phyloP scores from a whole-genome alignment of 257 asterid genomes.

The Marsdenia floribunda region DNA sequence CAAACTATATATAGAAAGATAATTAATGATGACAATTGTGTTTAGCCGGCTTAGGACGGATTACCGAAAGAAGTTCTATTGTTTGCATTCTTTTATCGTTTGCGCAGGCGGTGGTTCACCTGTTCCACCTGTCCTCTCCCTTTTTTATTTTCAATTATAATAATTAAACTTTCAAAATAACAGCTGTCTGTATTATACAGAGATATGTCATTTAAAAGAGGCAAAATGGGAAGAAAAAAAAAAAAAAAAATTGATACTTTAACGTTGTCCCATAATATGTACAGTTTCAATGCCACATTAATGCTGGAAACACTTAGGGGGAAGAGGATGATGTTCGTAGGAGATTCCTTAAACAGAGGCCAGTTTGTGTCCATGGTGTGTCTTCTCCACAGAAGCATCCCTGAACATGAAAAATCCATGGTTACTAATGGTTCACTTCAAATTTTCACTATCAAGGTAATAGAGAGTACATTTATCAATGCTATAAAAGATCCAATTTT shows the following conservation, averaged over 20 bases:
- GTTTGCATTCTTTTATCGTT: not conserved
- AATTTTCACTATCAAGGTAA: conserved; percentile 71
- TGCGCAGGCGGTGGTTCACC: conserved; percentile 7
- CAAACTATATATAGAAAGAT: no score
- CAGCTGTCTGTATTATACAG: no score
- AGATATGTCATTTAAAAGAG: no score
- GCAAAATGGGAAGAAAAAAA: no score
- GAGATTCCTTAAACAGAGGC: conserved; percentile 75
- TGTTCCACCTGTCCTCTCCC: conserved; percentile 7
- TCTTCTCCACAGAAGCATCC: conserved; percentile 53
- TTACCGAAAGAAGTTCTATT: not conserved
- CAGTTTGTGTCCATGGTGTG: conserved; percentile 70
- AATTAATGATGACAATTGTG: not conserved
- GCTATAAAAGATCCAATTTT: not conserved
- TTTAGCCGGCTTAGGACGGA: conserved; percentile 1
- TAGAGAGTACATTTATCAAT: not conserved
- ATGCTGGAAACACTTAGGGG: conserved; percentile 67
- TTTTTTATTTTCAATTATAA: not conserved
- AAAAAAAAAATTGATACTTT: no score
- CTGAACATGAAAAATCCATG: conserved; percentile 53
- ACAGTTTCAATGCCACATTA: conserved; percentile 67
- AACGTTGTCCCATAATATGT: not conserved
- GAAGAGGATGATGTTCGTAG: conserved; percentile 69
- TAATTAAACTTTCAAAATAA: no score
- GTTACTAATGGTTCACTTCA: conserved; percentile 34